A percentile compares a stretch with the other conserved stretches of the same genome.
Conservation (phyloP, 2,329 filamentous ascomycete genomes). For the Leptoxyphium fumago region DNA sequence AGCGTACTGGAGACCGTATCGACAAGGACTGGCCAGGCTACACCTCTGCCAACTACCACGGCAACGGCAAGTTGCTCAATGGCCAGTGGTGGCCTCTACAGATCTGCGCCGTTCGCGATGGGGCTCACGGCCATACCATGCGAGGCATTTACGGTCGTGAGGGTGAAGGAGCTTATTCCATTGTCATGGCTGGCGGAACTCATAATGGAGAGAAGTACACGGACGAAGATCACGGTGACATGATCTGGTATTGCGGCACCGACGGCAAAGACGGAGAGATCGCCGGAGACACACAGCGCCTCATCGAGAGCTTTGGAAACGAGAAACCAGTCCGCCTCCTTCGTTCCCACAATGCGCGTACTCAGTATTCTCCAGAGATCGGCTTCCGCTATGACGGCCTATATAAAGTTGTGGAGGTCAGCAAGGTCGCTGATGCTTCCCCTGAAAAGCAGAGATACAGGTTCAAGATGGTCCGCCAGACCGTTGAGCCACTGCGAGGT, state of each 20-base stretch:
- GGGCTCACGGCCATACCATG: constrained; percentile 36
- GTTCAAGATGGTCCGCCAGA: constrained; percentile 32
- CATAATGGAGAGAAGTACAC: constrained; percentile 22
- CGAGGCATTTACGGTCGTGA: constrained; percentile 37
- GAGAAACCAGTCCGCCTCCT: constrained; percentile 36
- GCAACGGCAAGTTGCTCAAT: constrained; percentile 27
- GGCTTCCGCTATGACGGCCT: constrained; percentile 46
- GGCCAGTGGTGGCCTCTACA: constrained; percentile 43
- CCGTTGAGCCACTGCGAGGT: constrained; percentile 29
- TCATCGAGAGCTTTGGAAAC: constrained; percentile 27
- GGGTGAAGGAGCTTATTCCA: constrained; percentile 35
- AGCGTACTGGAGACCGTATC: constrained; percentile 15
- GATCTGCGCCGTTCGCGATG: constrained; percentile 35
- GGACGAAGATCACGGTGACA: constrained; percentile 31
- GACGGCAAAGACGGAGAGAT: constrained; percentile 15
- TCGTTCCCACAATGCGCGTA: constrained; percentile 29
- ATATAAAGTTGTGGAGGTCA: constrained; percentile 31
- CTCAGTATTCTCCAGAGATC: constrained; percentile 28
- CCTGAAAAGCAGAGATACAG: constrained; percentile 26
- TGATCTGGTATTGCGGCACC: constrained; percentile 39
- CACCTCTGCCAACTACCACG: constrained; percentile 20
- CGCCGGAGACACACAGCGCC: constrained; percentile 22
- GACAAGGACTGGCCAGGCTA: constrained; percentile 11
- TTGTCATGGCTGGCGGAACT: constrained; percentile 35
- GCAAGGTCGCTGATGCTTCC: constrained; percentile 26